phyloP scores from a whole-genome alignment of 176 grass and related monocot genomes.

The Eremochloa ophiuroides region DNA sequence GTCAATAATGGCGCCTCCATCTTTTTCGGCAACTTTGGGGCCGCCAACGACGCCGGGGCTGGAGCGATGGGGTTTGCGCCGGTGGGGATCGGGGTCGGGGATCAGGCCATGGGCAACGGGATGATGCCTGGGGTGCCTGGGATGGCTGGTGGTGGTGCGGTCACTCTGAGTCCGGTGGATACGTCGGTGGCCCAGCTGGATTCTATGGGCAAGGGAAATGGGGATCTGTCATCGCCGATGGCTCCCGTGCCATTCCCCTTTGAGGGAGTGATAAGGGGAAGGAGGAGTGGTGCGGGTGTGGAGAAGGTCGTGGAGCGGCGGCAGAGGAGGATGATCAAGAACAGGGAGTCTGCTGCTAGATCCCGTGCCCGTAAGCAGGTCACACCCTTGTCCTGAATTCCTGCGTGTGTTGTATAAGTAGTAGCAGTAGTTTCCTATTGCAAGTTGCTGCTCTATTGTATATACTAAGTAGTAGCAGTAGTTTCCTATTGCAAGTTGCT shows the following conservation, averaged over 20 bases:
- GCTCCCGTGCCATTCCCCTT: slow-evolving; percentile 44
- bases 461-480: too few relatives aligned
- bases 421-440: neutral
- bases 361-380: slow-evolving; percentile 78
- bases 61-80: slow-evolving; percentile 27
- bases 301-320: slow-evolving; percentile 79
- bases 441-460: slow-evolving; percentile 3
- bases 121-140: slow-evolving; percentile 17
- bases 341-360: slow-evolving; percentile 77
- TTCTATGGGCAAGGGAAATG: slow-evolving; percentile 49
- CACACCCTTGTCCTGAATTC: slow-evolving; percentile 16
- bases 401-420: slow-evolving; percentile 3
- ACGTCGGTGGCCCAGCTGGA: slow-evolving; percentile 30
- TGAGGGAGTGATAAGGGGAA: slow-evolving; percentile 45
- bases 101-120: slow-evolving; percentile 33
- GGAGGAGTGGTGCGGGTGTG: slow-evolving; percentile 41
- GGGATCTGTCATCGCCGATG: slow-evolving; percentile 46
- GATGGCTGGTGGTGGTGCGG: slow-evolving; percentile 3
- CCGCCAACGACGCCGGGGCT: neutral
- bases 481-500: slow-evolving; percentile 10
- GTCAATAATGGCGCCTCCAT: slow-evolving; percentile 39
- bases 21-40: slow-evolving; percentile 36
- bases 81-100: slow-evolving; percentile 46
- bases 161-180: slow-evolving; percentile 19
- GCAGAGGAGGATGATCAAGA: slow-evolving; percentile 89